A percentile compares a stretch with the other conserved stretches of the same genome.
Evolutionary conservation across 495 filamentous ascomycete genomes (phyloP).

Genomic region (Penicillium mononematosum): DNA sequence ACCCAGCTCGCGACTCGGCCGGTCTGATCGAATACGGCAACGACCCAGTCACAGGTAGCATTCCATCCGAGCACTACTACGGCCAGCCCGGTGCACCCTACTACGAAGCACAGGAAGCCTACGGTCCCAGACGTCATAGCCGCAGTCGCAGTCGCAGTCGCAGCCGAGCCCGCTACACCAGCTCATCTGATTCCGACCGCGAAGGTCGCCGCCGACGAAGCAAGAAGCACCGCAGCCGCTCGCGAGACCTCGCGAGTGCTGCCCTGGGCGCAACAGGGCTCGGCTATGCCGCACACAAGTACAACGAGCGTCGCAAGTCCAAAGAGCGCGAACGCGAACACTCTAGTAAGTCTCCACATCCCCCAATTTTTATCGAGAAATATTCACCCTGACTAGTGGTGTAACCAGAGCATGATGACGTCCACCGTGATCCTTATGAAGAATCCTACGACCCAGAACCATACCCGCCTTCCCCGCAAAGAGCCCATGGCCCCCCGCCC

Average conservation of each 20-base stretch:
- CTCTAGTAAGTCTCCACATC: conserved; percentile 18
- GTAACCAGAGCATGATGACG: conserved; percentile 37
- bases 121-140: conserved; percentile 31
- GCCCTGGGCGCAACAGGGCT: conserved; percentile 70
- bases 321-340: conserved; percentile 33
- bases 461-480: conserved; percentile 36
- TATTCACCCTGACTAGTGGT: conserved; percentile 8
- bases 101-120: conserved; percentile 39
- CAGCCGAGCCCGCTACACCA: conserved; percentile 37
- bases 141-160: conserved; percentile 42
- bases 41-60: conserved; percentile 57
- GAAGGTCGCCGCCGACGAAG: conserved; percentile 39
- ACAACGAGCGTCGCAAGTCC: conserved; percentile 58
- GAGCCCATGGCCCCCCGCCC: conserved; percentile 18
- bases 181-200: conserved; percentile 47
- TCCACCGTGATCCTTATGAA: conserved; percentile 38
- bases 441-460: conserved; percentile 47
- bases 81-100: conserved; percentile 47
- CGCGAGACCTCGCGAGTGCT: conserved; percentile 64
- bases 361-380: background rate
- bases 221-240: conserved; percentile 60
- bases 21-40: conserved; percentile 82
- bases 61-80: conserved; percentile 51
- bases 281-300: conserved; percentile 72
- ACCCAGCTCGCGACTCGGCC: conserved; percentile 56